Evolutionary conservation across 1,284 basidiomycete species (phyloP), one percentile per base, ranked within the genome.

Genomic region (Retiboletus flavoniger): DNA sequence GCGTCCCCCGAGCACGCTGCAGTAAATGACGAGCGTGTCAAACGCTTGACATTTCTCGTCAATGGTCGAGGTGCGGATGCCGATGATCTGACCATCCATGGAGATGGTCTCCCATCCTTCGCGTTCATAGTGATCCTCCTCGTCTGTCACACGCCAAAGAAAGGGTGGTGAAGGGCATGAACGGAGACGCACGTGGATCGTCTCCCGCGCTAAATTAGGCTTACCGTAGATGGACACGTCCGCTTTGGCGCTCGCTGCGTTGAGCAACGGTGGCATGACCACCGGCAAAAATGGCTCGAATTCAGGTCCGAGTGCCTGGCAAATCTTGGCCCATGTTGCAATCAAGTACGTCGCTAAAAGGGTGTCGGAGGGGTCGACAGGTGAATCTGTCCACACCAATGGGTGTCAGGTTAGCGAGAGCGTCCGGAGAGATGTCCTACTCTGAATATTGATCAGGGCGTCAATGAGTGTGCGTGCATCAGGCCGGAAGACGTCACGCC

Each of bases 31-130:
- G 14, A 95, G 77, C 34, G 89, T 91, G 61, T 91, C 88, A 61
- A 93, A 92, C 3, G 91, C 91, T 62, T 91, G 86, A 53, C 90
- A 89, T 68, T 94, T 93, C 62, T 94, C 92, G 62, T 92, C 90
- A 59, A 93, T 84, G 3, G 84, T 84, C 0, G 88, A 85, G 2
- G 90, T 93, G 53, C 84, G 80, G 56, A 92, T 87, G 2, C 85
- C 86, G n/a, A 91, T 77, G 14, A 83, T 81, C 50, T 84, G 84
- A 0, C 89, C 89, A 50, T 90, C 87, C 75, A 91, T 81, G 9
- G 78, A 76, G 58, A 92, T 78, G 4, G 83, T 87, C 63, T 91
- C 88, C 84, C 87, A 91, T 13, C 88, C 89, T 36, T 90, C 86
- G 11, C 80, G 75, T 21, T 85, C 83, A 41, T 77, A 76, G 2